Base-by-base conservation (phyloP, 208 protist species). In the Crithidia expoeki region DNA sequence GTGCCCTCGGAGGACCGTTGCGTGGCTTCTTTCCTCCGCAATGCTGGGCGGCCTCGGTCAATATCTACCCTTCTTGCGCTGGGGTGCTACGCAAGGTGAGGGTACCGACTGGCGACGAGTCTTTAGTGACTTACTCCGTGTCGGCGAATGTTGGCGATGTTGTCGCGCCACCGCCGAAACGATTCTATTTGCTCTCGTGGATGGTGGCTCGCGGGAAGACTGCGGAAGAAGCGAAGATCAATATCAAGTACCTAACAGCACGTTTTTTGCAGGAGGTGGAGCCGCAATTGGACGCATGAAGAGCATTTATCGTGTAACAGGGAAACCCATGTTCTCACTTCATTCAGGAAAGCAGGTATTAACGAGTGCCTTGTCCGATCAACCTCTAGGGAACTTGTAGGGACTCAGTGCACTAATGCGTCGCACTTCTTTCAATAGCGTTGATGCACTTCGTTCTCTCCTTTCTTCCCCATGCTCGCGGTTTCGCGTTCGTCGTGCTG, bases 161-260 rank as follows among this genome's bases (percentile, higher is more conserved):
- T 23, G 86, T 94, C n/a, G 76, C 70, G 1, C 80, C 85, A 12
- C 89, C 86, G 14, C 89, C 86, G 17, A 64, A 49, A 25, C 71
- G 55, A 0, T 89, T 91, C 38, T 83, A 61, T 47, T 46, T 90
- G 19, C 74, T 92, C 0, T 80, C 71, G 34, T 94, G 89, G 86
- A 89, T 94, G 80, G 86, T 89, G 40, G 83, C 84, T 0, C 57
- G 57, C 0, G 86, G 81, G 1, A 38, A 47, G 19, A 84, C 72
- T 11, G 72, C 61, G 0, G 56, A 11, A 14, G 75, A 84, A 58
- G 89, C 86, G 27, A 66, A 50, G 23, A 6, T 27, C 16, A 74
- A 78, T 44, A 89, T 92, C 30, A 11, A 75, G 17, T 33, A 55
- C 0, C 36, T 90, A 17, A 76, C 79, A 4, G 53, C 28, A 0